Base-by-base conservation (phyloP, 2,329 filamentous ascomycete genomes). In the Penicillium occitanis region DNA sequence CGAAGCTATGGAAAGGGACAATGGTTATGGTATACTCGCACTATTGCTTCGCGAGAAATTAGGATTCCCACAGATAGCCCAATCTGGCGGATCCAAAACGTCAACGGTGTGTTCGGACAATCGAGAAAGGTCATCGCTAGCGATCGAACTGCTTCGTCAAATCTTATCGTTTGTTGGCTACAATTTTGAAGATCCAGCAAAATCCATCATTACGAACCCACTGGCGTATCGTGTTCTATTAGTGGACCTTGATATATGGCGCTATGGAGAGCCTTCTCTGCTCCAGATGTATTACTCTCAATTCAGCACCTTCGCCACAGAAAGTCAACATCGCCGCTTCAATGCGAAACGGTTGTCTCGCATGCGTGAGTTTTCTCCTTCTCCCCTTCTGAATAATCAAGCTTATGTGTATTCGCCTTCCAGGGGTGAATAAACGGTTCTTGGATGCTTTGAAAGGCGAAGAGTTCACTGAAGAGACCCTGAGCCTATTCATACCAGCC, bases 1-100 rank as follows among this genome's bases (percentile, higher is more conserved):
- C 71, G 96, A 99, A 76, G 93, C 95, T 30, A 97, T 99, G 91
- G 95, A 99, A 77, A 89, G 91, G 72, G 93, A 96, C 67, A 95
- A 96, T 71, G 96, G 94, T 0, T 99, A 97, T 75, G 90, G 91
- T 30, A 91, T 98, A 42, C 81, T 99, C 61, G 91, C 91, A 48
- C 88, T 93, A 77, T 84, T 98, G 19, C 80, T 99, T 28, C 89
- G 92, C 64, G 91, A 91, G 64, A 97, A 97, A 76, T 83, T 97
- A 59, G 80, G 77, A 25, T 74, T 76, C 66, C 69, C 73, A 1
- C 66, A 71, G 19, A 71, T 71, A 17, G 71, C 69, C 30, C 70
- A 70, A 28, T 64, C 68, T 11, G 63, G 67, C 1, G 83, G 66
- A 82, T 89, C 73, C 80, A 78, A 78, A 71, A 71, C 78, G 60